Conservation (phyloP, 75 land plant species). For the Pinus tabuliformis region DNA sequence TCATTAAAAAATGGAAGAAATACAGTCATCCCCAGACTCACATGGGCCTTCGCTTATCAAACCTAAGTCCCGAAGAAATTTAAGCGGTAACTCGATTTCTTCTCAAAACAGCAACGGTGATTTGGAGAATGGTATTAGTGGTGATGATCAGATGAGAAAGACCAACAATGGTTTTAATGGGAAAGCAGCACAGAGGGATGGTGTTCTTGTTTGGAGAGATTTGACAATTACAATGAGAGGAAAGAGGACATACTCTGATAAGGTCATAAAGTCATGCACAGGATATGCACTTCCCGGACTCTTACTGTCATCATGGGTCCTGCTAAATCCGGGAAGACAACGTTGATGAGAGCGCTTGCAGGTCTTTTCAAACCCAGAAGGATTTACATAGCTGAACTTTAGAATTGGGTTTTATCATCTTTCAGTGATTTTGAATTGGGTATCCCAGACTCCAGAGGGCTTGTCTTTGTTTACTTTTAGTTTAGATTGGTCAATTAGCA, state of each 20-base stretch:
- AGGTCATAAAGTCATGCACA: constrained; percentile 19
- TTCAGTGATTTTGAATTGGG: too few relatives aligned
- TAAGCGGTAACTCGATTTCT: constrained; percentile 61
- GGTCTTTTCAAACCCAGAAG: constrained; percentile 8
- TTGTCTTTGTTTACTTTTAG: too few relatives aligned
- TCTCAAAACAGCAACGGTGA: constrained; percentile 45
- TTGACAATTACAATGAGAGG: constrained; percentile 29
- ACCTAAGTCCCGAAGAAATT: constrained; percentile 36
- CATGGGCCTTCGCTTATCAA: constrained; percentile 64
- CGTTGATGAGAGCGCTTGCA: constrained; percentile 28
- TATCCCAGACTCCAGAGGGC: too few relatives aligned
- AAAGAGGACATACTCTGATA: constrained; percentile 15
- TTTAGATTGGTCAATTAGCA: too few relatives aligned
- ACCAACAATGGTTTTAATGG: constrained; percentile 37
- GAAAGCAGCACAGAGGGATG: background rate
- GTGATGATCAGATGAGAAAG: constrained; percentile 37
- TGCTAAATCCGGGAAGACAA: constrained; percentile 22
- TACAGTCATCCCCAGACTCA: constrained; percentile 57
- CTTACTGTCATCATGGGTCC: constrained; percentile 35
- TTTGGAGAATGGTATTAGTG: constrained; percentile 60
- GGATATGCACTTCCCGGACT: constrained; percentile 33
- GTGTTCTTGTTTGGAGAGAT: constrained; percentile 30
- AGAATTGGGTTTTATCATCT: too few relatives aligned
- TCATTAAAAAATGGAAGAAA: constrained; percentile 53
- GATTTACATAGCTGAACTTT: too few relatives aligned